phyloP scores from a whole-genome alignment of 2,329 filamentous ascomycete genomes.

The Colletotrichum filicis region DNA sequence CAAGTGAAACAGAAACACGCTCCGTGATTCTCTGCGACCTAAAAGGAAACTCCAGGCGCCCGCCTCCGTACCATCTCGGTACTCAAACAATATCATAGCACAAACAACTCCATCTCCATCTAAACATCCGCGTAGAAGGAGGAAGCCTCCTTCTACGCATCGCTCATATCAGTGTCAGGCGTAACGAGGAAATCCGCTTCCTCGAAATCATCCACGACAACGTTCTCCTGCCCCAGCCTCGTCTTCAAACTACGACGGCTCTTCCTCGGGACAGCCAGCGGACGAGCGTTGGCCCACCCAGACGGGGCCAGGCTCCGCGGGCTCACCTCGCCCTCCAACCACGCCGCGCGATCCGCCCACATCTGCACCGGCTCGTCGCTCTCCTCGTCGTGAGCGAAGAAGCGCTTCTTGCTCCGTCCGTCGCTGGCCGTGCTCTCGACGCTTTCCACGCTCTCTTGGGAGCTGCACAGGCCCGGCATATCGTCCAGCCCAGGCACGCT shows the following conservation, averaged over 20 bases:
- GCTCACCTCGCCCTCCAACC: constrained; percentile 52
- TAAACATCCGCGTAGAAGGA: background rate
- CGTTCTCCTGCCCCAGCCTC: constrained; percentile 58
- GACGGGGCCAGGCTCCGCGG: constrained; percentile 51
- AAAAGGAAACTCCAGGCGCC: constrained; percentile 9
- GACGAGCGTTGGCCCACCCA: constrained; percentile 52
- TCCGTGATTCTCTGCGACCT: background rate
- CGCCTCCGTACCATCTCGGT: background rate
- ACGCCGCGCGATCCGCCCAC: constrained; percentile 41
- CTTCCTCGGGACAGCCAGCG: constrained; percentile 60
- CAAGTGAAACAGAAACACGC: constrained; percentile 16
- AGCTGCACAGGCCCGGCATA: constrained; percentile 62
- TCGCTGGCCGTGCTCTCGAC: constrained; percentile 38
- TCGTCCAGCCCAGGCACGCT: constrained; percentile 48
- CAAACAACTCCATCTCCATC: background rate
- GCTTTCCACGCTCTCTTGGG: constrained; percentile 63
- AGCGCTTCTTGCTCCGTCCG: constrained; percentile 57
- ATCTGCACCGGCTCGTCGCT: constrained; percentile 37
- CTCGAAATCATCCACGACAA: constrained; percentile 68
- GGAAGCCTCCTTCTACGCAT: constrained; percentile 36
- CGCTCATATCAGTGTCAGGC: constrained; percentile 55
- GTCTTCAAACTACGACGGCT: constrained; percentile 21
- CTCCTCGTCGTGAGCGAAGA: constrained; percentile 54
- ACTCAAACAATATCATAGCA: constrained; percentile 4
- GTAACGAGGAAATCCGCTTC: constrained; percentile 74